Conservation (phyloP, 148 eudicot species). For the Amaranthus cruentus region DNA sequence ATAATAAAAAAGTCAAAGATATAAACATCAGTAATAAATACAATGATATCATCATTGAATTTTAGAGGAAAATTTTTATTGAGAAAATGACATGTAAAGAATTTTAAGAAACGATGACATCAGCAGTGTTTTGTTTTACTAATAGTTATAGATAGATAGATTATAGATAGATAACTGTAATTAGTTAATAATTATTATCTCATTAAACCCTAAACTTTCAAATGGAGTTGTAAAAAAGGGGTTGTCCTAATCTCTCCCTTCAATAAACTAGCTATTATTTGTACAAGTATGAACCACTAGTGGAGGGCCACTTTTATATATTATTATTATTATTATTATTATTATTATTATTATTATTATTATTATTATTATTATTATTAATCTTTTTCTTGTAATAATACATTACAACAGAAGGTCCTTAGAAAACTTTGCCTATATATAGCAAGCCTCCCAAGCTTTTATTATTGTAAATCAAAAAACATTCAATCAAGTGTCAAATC, state of each 20-base stretch:
- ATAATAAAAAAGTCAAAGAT: no score
- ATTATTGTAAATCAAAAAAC: slow-evolving; percentile 19
- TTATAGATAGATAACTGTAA: no score
- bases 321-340: neutral
- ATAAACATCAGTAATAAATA: no score
- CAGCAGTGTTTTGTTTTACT: no score
- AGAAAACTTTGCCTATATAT: slow-evolving; percentile 39
- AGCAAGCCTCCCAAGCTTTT: slow-evolving; percentile 15
- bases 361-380: neutral
- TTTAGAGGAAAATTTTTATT: no score
- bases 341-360: neutral
- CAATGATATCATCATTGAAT: no score
- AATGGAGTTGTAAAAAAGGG: slow-evolving; percentile 15
- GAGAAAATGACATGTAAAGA: no score
- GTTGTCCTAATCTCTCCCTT: slow-evolving; percentile 28
- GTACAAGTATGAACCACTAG: slow-evolving; percentile 23
- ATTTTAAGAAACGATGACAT: no score
- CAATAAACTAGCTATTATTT: slow-evolving; percentile 10
- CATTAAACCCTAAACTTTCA: slow-evolving; percentile 28
- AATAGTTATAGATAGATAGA: no score
- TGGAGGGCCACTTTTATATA: slow-evolving; percentile 25
- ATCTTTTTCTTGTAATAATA: neutral
- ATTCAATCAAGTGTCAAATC: slow-evolving; percentile 15
- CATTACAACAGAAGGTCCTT: slow-evolving; percentile 23
- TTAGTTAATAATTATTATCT: no score